Evolutionary conservation across 345 rosid species (phyloP), one percentile per base, ranked within the genome.

Genomic region (Brassica juncea): DNA sequence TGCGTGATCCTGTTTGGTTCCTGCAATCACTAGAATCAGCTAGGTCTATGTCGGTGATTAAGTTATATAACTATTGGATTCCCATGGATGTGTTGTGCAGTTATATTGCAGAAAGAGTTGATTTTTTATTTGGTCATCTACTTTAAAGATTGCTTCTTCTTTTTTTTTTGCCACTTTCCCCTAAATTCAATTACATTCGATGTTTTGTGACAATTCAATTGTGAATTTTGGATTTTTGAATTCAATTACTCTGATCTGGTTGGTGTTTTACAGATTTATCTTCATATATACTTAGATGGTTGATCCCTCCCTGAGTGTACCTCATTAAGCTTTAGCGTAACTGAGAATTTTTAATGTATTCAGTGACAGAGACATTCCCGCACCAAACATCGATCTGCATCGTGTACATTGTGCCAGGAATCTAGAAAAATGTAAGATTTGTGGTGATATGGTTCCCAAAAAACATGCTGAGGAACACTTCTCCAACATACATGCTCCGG

Each of bases 401-500:
- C 87, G 76, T 81, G 97, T 84, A 30, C 99, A 95, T 84, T 95
- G 99, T 82, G 90, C 91, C 2, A 89, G 99, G 47, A 91, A 95
- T 77, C 89, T 95, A 39, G 96, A 95, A 74, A 90, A 84, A 88
- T 95, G 99, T 78, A 95, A 95, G 91, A 77, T 88, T 66, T 95
- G 99, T 77, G 89, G 92, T 68, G 97, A 95, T 76, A 95, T 95
- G 99, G 79, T 95, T 70, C 99, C 99, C 5, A 95, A 82, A 82
- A 93, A 80, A 66, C 89, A 89, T 65, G 88, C 93, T 4, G 91
- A 91, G 86, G 99, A 95, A 74, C 99, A 95, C 82, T 95, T 84
- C 86, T 77, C 75, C 72, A 88, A 80, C 81, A 89, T 91, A 35
- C 99, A 95, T 87, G 97, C 99, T 57, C 99, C 94, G 89, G 99